These are phyloP conservation scores for Tylopilus balloui DNA, from an alignment of 768 basidiomycete genomes.

Conservation along the genomic window DNA sequence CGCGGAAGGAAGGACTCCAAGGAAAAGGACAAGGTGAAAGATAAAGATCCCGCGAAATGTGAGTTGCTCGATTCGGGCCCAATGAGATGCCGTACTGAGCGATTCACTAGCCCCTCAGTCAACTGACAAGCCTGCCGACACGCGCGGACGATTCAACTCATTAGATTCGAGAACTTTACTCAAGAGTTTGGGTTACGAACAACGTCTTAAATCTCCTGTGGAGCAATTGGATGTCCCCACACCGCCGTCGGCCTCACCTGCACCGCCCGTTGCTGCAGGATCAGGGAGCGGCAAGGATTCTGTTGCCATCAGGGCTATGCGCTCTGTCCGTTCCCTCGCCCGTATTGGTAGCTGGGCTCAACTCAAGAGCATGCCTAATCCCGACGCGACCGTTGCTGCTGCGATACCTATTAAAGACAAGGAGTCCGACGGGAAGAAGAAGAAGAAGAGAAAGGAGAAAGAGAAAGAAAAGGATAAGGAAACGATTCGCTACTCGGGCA, in stretches of 20 bases:
- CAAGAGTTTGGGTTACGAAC: conserved; percentile 16
- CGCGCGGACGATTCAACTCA: conserved; percentile 60
- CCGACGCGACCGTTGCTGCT: conserved; percentile 22
- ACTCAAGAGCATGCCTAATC: conserved; percentile 39
- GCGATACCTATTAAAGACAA: conserved; percentile 29
- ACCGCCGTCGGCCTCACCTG: conserved; percentile 32
- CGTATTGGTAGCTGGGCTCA: conserved; percentile 71
- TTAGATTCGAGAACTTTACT: conserved; percentile 45
- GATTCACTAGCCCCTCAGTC: conserved; percentile 44
- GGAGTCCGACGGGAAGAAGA: conserved; percentile 32
- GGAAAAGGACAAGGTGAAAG: conserved; percentile 45
- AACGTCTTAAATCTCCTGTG: conserved; percentile 9
- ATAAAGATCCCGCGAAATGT: conserved; percentile 37
- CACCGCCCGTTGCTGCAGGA: conserved; percentile 31
- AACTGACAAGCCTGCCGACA: conserved; percentile 24
- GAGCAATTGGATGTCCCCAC: conserved; percentile 18
- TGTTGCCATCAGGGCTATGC: conserved; percentile 75
- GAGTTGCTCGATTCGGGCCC: neutral
- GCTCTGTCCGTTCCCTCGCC: conserved; percentile 68
- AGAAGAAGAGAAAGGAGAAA: conserved; percentile 38
- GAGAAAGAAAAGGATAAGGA: conserved; percentile 33
- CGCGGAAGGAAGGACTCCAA: conserved; percentile 71
- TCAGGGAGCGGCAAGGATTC: conserved; percentile 43
- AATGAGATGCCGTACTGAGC: conserved; percentile 3
- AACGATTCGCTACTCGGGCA: conserved; percentile 46